Conservation (phyloP, 2,329 filamentous ascomycete genomes). For the Aureobasidium sp. region DNA sequence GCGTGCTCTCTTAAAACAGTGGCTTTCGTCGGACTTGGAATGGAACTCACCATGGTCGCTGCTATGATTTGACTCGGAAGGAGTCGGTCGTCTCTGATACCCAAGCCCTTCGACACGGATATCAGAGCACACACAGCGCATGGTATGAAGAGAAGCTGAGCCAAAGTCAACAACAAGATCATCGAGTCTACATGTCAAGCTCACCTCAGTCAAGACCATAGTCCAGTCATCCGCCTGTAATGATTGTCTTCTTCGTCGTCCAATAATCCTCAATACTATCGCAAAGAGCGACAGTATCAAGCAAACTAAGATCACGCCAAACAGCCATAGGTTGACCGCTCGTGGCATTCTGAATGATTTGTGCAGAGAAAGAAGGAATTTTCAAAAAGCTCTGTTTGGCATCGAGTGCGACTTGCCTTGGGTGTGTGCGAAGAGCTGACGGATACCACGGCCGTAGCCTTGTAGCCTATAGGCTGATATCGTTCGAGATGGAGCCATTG, state of each 20-base stretch:
- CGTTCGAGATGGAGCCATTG: neutral
- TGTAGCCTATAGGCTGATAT: neutral
- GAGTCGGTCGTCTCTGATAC: neutral
- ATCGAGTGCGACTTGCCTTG: neutral
- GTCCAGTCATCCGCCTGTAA: neutral
- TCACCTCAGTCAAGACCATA: neutral
- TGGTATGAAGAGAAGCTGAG: neutral
- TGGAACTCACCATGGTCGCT: neutral
- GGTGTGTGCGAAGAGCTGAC: neutral
- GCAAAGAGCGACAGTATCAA: neutral
- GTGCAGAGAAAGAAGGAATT: neutral
- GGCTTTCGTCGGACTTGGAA: neutral
- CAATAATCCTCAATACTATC: neutral
- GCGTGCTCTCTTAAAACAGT: neutral
- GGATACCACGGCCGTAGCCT: neutral
- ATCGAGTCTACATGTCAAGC: neutral
- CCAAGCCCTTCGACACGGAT: neutral
- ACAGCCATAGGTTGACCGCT: neutral
- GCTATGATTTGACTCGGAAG: neutral
- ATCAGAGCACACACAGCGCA: neutral
- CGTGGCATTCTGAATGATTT: neutral
- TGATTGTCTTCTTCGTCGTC: neutral
- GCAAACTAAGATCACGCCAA: neutral
- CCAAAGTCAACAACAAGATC: neutral
- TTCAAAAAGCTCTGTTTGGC: neutral